Percentiles rank a stretch among this genome's conserved stretches.
Conservation (phyloP, 2,329 filamentous ascomycete species). For the Colletotrichum chrysophilum region DNA sequence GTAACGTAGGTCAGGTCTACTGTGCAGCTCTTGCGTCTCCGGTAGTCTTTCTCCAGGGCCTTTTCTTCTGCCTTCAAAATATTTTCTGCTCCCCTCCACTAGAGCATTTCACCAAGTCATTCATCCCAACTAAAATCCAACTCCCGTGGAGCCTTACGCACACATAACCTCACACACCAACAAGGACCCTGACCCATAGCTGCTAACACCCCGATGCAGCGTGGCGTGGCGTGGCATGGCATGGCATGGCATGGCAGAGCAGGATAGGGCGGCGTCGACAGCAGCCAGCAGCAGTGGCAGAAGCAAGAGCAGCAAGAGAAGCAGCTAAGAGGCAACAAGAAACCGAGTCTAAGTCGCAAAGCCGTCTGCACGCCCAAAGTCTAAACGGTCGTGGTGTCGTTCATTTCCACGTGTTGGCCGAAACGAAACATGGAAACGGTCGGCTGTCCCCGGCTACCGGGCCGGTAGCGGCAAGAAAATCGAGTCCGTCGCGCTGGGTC, state of each 20-base stretch:
- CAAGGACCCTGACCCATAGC: not conserved
- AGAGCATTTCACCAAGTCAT: not conserved
- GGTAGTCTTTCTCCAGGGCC: not conserved
- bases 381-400: not conserved
- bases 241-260: not conserved
- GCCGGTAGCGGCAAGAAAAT: not conserved
- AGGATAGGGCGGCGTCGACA: not conserved
- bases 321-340: not conserved
- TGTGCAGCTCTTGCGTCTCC: not conserved
- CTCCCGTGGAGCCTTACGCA: not conserved
- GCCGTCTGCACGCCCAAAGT: slow-evolving; percentile 10
- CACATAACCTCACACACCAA: not conserved
- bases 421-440: slow-evolving; percentile 6
- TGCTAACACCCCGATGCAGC: not conserved
- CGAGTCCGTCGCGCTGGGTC: not conserved
- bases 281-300: not conserved
- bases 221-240: slow-evolving; percentile 1
- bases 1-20: not conserved
- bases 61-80: not conserved
- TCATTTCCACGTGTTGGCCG: slow-evolving; percentile 10
- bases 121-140: slow-evolving; percentile 12
- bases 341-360: not conserved
- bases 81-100: not conserved
- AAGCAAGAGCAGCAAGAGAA: not conserved
- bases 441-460: not conserved